These are phyloP conservation scores for Zygosaccharomyces rouxii DNA, from an alignment of 805 yeast species.

Conservation along the genomic window DNA sequence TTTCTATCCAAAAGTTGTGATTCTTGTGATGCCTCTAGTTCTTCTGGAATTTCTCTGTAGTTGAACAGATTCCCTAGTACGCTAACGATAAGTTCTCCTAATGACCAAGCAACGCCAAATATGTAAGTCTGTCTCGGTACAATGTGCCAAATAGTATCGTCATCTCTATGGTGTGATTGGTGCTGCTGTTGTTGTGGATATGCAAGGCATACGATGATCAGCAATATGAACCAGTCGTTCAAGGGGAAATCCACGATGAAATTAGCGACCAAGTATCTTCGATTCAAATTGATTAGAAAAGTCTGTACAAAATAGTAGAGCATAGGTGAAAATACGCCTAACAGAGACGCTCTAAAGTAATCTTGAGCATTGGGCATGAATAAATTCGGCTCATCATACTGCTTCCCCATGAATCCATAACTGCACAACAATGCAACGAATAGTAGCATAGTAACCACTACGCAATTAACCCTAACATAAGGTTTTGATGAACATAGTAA, in stretches of 20 bases:
- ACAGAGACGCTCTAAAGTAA: conserved; percentile 37
- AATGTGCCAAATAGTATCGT: conserved; percentile 34
- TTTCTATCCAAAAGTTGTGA: background rate
- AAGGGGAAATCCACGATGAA: conserved; percentile 32
- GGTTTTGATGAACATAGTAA: conserved; percentile 32
- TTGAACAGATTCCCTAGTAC: conserved; percentile 24
- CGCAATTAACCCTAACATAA: conserved; percentile 18
- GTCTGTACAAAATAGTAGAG: conserved; percentile 32
- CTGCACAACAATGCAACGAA: conserved; percentile 21
- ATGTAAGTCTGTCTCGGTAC: conserved; percentile 39
- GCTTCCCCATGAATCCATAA: conserved; percentile 23
- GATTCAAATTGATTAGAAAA: conserved; percentile 28
- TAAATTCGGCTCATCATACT: conserved; percentile 27
- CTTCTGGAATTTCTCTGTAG: conserved; percentile 22
- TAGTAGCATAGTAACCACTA: conserved; percentile 11
- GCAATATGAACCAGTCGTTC: conserved; percentile 37
- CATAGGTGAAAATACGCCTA: conserved; percentile 37
- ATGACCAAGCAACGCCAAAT: conserved; percentile 38
- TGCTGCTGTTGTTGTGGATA: conserved; percentile 35
- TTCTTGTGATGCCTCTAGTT: background rate
- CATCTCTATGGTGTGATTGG: background rate
- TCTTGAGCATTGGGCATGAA: conserved; percentile 39
- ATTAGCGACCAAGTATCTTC: conserved; percentile 29
- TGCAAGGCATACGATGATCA: conserved; percentile 37
- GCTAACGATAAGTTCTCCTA: conserved; percentile 33